Evolutionary conservation across 2,329 filamentous ascomycete species (phyloP).

Genomic region (Diplodia seriata): DNA sequence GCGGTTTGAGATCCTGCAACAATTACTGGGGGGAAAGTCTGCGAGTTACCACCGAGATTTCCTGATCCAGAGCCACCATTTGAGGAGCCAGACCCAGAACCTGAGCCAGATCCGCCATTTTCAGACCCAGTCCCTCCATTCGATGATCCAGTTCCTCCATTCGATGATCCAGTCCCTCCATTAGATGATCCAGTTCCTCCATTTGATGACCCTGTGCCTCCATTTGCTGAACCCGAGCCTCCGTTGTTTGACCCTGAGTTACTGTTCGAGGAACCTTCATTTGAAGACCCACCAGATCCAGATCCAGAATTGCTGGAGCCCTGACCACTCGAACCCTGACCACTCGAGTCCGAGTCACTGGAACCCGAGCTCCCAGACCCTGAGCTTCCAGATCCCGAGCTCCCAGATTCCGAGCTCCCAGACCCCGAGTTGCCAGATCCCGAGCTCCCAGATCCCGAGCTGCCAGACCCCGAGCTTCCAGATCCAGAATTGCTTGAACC

Average conservation of each 20-base stretch:
- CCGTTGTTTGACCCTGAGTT: not conserved
- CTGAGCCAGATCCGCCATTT: constrained; percentile 36
- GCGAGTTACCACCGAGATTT: not conserved
- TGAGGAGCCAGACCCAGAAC: not conserved
- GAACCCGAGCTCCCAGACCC: too few relatives aligned
- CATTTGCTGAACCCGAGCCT: not conserved
- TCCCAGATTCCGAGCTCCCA: too few relatives aligned
- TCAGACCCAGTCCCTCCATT: not conserved
- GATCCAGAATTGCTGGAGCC: not conserved
- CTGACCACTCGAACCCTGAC: not conserved
- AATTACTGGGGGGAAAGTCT: constrained; percentile 4
- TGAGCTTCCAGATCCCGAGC: too few relatives aligned
- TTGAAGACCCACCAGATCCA: not conserved
- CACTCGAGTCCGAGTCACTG: not conserved
- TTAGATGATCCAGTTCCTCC: not conserved
- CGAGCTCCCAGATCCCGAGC: too few relatives aligned
- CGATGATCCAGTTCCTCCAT: constrained; percentile 30
- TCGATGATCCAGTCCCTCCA: not conserved
- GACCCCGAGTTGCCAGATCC: too few relatives aligned
- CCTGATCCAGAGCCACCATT: constrained; percentile 10
- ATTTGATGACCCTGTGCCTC: constrained; percentile 29
- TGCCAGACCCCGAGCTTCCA: too few relatives aligned
- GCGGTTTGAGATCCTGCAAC: constrained; percentile 41
- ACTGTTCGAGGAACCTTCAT: not conserved
- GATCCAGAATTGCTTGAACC: too few relatives aligned